phyloP scores from a whole-genome alignment of 768 basidiomycete species.

The Ramaria rubella region DNA sequence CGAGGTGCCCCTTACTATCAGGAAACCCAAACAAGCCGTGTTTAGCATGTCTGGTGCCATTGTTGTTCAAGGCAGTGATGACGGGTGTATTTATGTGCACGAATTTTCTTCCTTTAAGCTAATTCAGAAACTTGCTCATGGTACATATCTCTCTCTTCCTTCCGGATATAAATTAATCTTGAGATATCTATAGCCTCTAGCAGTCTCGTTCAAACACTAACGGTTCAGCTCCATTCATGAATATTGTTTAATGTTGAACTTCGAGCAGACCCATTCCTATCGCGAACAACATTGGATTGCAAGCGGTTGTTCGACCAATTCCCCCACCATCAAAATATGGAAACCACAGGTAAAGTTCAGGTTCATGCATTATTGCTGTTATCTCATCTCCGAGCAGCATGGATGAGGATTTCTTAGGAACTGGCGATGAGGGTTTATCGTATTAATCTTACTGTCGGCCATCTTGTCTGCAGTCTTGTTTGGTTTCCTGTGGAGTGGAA shows the following conservation, averaged over 20 bases:
- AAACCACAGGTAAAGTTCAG: not conserved
- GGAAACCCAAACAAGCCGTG: not conserved
- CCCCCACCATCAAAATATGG: not conserved
- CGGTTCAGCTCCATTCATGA: not conserved
- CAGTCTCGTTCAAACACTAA: not conserved
- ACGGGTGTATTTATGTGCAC: not conserved
- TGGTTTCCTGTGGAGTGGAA: no score
- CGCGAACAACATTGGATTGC: not conserved
- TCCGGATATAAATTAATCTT: not conserved
- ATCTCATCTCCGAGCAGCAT: no score
- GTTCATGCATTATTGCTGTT: no score
- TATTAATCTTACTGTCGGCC: no score
- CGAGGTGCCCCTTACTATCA: not conserved
- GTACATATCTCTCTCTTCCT: not conserved
- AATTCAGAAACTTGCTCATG: not conserved
- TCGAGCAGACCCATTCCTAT: not conserved
- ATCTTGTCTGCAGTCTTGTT: no score
- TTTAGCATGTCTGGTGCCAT: not conserved
- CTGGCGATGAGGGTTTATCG: no score
- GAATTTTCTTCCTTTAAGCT: not conserved
- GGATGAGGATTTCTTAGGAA: no score
- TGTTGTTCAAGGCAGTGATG: not conserved
- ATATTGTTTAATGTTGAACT: not conserved
- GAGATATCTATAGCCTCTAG: not conserved
- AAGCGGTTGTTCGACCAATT: not conserved